Conservation (phyloP, 2,329 filamentous ascomycete species). For the Pseudogymnoascus sp. region DNA sequence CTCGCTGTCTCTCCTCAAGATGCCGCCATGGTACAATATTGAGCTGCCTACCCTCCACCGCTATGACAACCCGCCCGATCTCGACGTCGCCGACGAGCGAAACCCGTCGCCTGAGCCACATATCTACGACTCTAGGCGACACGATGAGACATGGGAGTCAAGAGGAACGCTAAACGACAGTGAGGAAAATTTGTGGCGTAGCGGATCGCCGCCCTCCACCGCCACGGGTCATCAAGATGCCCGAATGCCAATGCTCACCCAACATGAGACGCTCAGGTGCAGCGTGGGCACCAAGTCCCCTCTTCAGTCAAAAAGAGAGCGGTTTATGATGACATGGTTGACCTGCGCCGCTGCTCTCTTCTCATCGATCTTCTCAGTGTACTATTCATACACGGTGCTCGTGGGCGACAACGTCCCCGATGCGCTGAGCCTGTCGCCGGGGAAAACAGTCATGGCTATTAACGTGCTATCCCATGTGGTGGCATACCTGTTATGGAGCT, state of each 20-base stretch:
- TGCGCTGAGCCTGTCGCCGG: neutral
- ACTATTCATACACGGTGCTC: slow-evolving; percentile 6
- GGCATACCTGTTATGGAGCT: neutral
- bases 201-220: neutral
- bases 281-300: slow-evolving; percentile 1
- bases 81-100: slow-evolving; percentile 6
- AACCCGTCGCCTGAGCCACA: neutral
- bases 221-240: slow-evolving; percentile 4
- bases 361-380: neutral
- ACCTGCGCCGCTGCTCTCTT: neutral
- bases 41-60: neutral
- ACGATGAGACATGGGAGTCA: neutral
- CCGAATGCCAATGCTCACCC: slow-evolving; percentile 1
- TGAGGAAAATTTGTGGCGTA: neutral
- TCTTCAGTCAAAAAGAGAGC: neutral
- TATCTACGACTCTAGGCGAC: neutral
- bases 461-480: slow-evolving; percentile 7
- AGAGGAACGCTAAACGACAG: neutral
- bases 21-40: slow-evolving; percentile 3
- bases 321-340: neutral
- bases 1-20: neutral
- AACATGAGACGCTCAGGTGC: neutral
- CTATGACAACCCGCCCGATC: slow-evolving; percentile 8
- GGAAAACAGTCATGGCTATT: slow-evolving; percentile 1
- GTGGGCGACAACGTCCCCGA: neutral